Percentiles rank a stretch among this genome's conserved stretches.
Evolutionary conservation across 2,329 filamentous ascomycete genomes (phyloP).

Genomic region (Colletotrichum sp.): DNA sequence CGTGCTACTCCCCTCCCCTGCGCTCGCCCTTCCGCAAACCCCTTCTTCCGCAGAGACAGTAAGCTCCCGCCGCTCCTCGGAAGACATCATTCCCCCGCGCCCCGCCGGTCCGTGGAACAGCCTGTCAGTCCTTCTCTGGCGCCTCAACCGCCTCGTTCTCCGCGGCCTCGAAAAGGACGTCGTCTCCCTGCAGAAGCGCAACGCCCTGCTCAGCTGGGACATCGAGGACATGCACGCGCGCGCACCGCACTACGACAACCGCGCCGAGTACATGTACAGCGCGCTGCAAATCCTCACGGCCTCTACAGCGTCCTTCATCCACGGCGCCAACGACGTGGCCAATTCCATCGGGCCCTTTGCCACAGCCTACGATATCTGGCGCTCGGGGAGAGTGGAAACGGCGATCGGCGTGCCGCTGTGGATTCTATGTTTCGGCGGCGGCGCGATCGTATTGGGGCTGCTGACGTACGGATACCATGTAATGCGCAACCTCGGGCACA

Average conservation of each 20-base stretch:
- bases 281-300: constrained; percentile 55
- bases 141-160: constrained; percentile 44
- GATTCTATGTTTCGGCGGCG: constrained; percentile 53
- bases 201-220: constrained; percentile 52
- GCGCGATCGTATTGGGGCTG: constrained; percentile 59
- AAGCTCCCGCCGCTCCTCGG: neutral
- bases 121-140: constrained; percentile 44
- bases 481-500: constrained; percentile 61
- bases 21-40: constrained; percentile 21
- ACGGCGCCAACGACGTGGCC: constrained; percentile 61
- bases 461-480: constrained; percentile 69
- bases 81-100: constrained; percentile 32
- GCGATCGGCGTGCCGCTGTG: constrained; percentile 51
- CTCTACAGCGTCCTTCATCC: constrained; percentile 59
- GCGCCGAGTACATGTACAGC: constrained; percentile 56
- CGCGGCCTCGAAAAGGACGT: constrained; percentile 56
- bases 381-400: constrained; percentile 39
- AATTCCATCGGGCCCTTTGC: constrained; percentile 58
- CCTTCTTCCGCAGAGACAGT: neutral
- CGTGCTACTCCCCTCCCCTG: constrained; percentile 34
- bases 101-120: constrained; percentile 44
- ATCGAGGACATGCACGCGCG: constrained; percentile 53
- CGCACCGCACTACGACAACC: constrained; percentile 57
- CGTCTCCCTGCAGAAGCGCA: constrained; percentile 49
- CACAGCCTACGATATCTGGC: constrained; percentile 57